Evolutionary conservation across 2,329 filamentous ascomycete genomes (phyloP).

Genomic region (Penicillium expansum): DNA sequence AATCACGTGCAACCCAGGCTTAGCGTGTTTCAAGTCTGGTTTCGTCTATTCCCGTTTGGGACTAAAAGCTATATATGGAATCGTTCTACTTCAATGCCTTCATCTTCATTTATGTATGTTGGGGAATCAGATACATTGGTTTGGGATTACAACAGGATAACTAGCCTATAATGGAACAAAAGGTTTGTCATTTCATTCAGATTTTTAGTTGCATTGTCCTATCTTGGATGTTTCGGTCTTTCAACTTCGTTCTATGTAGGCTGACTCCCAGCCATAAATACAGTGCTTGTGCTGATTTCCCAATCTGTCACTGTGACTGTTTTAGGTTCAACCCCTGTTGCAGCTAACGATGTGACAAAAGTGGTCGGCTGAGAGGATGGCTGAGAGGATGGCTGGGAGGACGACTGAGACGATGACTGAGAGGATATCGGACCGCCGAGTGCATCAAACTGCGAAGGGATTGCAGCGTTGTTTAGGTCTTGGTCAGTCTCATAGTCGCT

Average conservation of each 20-base stretch:
- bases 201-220: not conserved
- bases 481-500: slow-evolving; percentile 34
- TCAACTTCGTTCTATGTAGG: not conserved
- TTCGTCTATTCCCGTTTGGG: slow-evolving; percentile 18
- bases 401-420: not conserved
- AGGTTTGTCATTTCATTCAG: not conserved
- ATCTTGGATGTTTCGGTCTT: not conserved
- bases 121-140: not conserved
- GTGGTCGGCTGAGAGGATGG: not conserved
- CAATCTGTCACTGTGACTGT: slow-evolving; percentile 28
- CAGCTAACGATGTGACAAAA: slow-evolving; percentile 1
- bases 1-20: not conserved
- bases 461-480: slow-evolving; percentile 39
- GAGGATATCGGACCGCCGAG: slow-evolving; percentile 16
- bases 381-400: not conserved
- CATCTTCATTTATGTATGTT: not conserved
- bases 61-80: not conserved
- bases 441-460: slow-evolving; percentile 39
- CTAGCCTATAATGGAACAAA: not conserved
- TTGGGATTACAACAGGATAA: not conserved
- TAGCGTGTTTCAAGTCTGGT: slow-evolving; percentile 32
- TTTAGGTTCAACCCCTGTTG: slow-evolving; percentile 3
- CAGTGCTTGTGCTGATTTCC: slow-evolving; percentile 23
- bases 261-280: slow-evolving; percentile 13
- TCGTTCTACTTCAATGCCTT: not conserved